Evolutionary conservation across 1,284 basidiomycete genomes (phyloP).

Genomic region (Psilocybe mexicana): DNA sequence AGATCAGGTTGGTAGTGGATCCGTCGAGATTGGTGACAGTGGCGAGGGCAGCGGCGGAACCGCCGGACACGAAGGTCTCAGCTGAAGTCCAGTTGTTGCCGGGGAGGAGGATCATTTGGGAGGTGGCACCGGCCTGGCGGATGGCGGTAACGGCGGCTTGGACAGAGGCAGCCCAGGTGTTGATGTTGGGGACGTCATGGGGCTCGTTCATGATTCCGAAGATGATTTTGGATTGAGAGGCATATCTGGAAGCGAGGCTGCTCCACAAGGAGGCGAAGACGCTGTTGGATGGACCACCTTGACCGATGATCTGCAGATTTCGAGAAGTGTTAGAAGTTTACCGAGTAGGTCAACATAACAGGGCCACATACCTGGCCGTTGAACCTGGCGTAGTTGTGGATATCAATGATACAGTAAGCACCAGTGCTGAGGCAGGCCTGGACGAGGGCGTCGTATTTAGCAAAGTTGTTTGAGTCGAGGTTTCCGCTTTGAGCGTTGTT

Average conservation of each 20-base stretch:
- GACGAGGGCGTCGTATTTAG: conserved; percentile 53
- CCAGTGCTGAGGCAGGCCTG: conserved; percentile 38
- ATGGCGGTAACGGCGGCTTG: conserved; percentile 58
- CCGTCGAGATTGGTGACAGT: conserved; percentile 56
- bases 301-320: conserved; percentile 50
- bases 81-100: conserved; percentile 56
- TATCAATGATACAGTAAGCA: conserved; percentile 53
- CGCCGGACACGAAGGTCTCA: conserved; percentile 50
- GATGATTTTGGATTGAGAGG: conserved; percentile 47
- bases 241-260: conserved; percentile 52
- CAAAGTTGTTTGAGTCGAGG: conserved; percentile 47
- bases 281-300: conserved; percentile 59
- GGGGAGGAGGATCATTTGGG: conserved; percentile 54
- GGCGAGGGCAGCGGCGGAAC: conserved; percentile 50
- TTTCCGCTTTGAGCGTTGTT: conserved; percentile 41
- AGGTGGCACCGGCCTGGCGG: conserved; percentile 47
- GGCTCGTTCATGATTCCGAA: conserved; percentile 63
- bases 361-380: conserved; percentile 29
- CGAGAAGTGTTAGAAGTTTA: neutral
- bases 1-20: conserved; percentile 47
- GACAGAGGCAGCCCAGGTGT: conserved; percentile 44
- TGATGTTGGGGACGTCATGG: conserved; percentile 47
- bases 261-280: conserved; percentile 57
- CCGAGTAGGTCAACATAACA: neutral
- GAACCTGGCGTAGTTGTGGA: conserved; percentile 60